Evolutionary conservation across 192 early-diverging fungal genomes (phyloP).

Genomic region (Funneliformis geosporum): DNA sequence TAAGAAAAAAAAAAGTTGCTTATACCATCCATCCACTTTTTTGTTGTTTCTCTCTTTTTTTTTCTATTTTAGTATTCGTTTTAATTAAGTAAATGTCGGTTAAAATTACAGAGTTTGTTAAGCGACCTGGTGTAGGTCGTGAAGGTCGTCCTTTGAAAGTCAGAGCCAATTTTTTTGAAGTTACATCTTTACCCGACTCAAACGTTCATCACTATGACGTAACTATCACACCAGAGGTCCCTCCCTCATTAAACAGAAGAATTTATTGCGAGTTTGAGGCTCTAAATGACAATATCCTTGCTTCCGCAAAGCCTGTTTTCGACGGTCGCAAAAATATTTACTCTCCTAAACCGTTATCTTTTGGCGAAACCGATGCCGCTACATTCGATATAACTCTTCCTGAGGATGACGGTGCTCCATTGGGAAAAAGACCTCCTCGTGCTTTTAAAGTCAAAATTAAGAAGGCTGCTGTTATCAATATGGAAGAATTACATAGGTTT

Average conservation of each 20-base stretch:
- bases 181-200: conserved; percentile 58
- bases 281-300: conserved; percentile 52
- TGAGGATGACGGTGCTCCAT: conserved; percentile 39
- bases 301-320: conserved; percentile 67
- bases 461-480: conserved; percentile 65
- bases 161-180: conserved; percentile 73
- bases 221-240: conserved; percentile 72
- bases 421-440: conserved; percentile 46
- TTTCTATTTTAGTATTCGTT: too few relatives aligned
- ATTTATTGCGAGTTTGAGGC: conserved; percentile 66
- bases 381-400: conserved; percentile 62
- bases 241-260: conserved; percentile 66
- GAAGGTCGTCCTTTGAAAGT: conserved; percentile 48
- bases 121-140: conserved; percentile 50
- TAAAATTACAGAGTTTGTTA: conserved; percentile 46
- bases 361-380: conserved; percentile 52
- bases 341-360: conserved; percentile 54
- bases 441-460: conserved; percentile 67
- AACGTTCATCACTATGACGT: conserved; percentile 87
- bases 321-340: conserved; percentile 87
- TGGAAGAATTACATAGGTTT: conserved; percentile 61
- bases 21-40: too few relatives aligned
- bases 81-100: not conserved
- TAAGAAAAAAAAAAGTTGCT: too few relatives aligned
- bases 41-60: too few relatives aligned